These are phyloP conservation scores for Lepidium aucheri DNA, from an alignment of 345 rosid genomes.

Conservation along the genomic window DNA sequence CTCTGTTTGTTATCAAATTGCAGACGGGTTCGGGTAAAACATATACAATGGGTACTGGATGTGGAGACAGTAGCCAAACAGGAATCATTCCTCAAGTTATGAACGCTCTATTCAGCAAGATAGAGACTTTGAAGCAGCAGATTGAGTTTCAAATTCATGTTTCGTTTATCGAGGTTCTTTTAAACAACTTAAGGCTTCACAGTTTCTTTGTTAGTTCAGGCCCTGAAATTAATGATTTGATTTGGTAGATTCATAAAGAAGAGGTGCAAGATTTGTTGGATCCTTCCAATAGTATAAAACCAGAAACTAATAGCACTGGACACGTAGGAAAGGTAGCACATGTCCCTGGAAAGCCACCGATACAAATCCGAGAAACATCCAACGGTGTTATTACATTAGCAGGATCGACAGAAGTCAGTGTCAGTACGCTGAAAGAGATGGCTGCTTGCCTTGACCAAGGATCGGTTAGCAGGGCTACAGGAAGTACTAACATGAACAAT, in stretches of 20 bases:
- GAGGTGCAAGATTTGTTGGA: slow-evolving; percentile 96
- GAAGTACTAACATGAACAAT: slow-evolving; percentile 97
- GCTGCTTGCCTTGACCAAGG: slow-evolving; percentile 93
- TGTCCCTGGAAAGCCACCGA: slow-evolving; percentile 82
- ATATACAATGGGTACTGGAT: slow-evolving; percentile 97
- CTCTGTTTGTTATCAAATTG: slow-evolving; percentile 14
- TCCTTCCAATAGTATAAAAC: slow-evolving; percentile 43
- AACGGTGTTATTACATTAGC: slow-evolving; percentile 93
- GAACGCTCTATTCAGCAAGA: slow-evolving; percentile 76
- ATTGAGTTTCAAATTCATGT: slow-evolving; percentile 83
- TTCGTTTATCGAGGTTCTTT: slow-evolving; percentile 90
- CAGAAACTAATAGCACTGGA: slow-evolving; percentile 45
- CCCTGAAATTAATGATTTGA: not conserved
- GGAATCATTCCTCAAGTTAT: slow-evolving; percentile 89
- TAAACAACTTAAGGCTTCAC: not conserved
- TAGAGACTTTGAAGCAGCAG: slow-evolving; percentile 64
- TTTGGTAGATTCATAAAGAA: slow-evolving; percentile 85
- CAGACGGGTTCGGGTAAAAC: slow-evolving; percentile 99
- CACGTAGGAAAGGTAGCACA: slow-evolving; percentile 33
- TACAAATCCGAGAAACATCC: slow-evolving; percentile 96
- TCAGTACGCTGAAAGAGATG: slow-evolving; percentile 81
- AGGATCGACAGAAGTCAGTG: slow-evolving; percentile 92
- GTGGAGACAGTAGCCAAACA: slow-evolving; percentile 65
- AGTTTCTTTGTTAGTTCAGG: not conserved
- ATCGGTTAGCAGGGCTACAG: slow-evolving; percentile 89